Percentiles rank a stretch among this genome's conserved stretches.
phyloP scores from a whole-genome alignment of 805 yeast genomes.

The Kazachstania martiniae region DNA sequence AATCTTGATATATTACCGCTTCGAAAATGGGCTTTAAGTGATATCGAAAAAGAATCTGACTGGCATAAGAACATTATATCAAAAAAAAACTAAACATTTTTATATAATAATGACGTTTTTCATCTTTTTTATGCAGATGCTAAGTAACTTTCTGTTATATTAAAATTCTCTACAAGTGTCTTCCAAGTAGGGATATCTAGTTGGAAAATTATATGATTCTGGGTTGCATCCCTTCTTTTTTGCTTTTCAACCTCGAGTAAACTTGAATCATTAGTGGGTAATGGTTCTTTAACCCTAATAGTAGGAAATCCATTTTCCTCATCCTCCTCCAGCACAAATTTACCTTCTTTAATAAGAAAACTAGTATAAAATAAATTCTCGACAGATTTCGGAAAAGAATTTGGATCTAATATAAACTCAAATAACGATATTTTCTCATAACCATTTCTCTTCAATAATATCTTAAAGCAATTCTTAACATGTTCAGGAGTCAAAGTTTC shows the following conservation, averaged over 20 bases:
- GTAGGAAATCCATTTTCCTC: slow-evolving; percentile 38
- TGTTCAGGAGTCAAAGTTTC: slow-evolving; percentile 56
- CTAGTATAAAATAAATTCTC: slow-evolving; percentile 80
- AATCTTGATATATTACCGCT: slow-evolving; percentile 50
- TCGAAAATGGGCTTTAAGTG: slow-evolving; percentile 72
- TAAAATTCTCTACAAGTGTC: slow-evolving; percentile 39
- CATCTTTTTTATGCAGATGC: no score
- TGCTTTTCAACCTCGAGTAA: slow-evolving; percentile 15
- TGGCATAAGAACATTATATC: slow-evolving; percentile 28
- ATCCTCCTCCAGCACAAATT: slow-evolving; percentile 43
- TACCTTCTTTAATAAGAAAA: slow-evolving; percentile 68
- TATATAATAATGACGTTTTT: neutral
- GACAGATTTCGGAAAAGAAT: slow-evolving; percentile 64
- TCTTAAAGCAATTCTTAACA: slow-evolving; percentile 43
- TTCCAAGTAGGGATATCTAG: slow-evolving; percentile 61
- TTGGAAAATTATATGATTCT: slow-evolving; percentile 61
- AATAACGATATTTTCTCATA: slow-evolving; percentile 42
- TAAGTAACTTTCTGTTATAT: slow-evolving; percentile 34
- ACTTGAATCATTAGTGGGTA: slow-evolving; percentile 18
- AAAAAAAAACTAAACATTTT: neutral
- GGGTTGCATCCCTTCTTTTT: slow-evolving; percentile 21
- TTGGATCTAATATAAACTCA: slow-evolving; percentile 61
- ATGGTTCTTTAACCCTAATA: slow-evolving; percentile 26
- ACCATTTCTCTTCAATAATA: slow-evolving; percentile 28
- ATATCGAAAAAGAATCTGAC: slow-evolving; percentile 39